Evolutionary conservation across 495 filamentous ascomycete species (phyloP).

Genomic region (Massariosphaeria phaeospora): DNA sequence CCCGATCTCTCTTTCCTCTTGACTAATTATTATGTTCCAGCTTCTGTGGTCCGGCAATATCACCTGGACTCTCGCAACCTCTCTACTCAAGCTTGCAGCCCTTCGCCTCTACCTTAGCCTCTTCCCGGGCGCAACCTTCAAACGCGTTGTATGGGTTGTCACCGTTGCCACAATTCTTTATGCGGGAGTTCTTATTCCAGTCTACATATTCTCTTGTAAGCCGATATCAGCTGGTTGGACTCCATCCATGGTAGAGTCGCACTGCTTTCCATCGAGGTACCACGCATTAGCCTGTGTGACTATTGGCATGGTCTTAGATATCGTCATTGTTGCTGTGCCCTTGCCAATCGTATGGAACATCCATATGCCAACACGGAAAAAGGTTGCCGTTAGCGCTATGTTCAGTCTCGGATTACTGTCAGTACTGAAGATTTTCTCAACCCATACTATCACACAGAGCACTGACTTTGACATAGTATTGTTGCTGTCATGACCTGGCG

Average conservation of each 20-base stretch:
- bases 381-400: slow-evolving; percentile 26
- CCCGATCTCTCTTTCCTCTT: not conserved
- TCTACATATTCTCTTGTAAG: not conserved
- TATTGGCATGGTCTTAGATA: slow-evolving; percentile 28
- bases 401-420: slow-evolving; percentile 23
- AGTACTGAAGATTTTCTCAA: not conserved
- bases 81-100: not conserved
- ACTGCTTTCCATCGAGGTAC: not conserved
- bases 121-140: not conserved
- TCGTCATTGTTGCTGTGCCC: slow-evolving; percentile 42
- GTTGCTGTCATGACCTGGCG: slow-evolving; percentile 1
- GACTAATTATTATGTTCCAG: not conserved
- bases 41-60: not conserved
- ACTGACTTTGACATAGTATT: not conserved
- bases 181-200: not conserved
- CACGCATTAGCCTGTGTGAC: not conserved
- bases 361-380: slow-evolving; percentile 41
- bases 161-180: not conserved
- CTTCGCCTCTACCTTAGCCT: not conserved
- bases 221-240: not conserved
- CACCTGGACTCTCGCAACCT: not conserved
- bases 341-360: slow-evolving; percentile 46
- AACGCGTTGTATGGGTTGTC: not conserved
- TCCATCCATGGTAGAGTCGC: not conserved
- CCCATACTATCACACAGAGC: too few relatives aligned